These are phyloP conservation scores for Talaromyces sp. DNA, from an alignment of 2,329 filamentous ascomycete genomes.

Conservation along the genomic window DNA sequence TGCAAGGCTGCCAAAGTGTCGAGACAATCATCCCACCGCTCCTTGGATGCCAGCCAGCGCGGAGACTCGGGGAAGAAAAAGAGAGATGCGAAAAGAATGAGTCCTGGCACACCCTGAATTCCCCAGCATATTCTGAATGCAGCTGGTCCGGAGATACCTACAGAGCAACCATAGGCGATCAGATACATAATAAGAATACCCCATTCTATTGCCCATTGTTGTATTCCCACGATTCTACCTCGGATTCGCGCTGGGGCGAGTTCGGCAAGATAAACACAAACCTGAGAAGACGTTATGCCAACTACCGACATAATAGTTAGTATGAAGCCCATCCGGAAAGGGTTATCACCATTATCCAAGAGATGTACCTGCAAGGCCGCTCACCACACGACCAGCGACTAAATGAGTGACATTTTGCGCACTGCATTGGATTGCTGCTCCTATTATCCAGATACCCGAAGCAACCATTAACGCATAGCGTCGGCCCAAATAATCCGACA, in stretches of 20 bases:
- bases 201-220: constrained; percentile 42
- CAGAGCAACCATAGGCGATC: constrained; percentile 33
- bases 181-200: constrained; percentile 41
- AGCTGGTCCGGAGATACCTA: constrained; percentile 31
- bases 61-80: constrained; percentile 51
- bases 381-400: constrained; percentile 47
- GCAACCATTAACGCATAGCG: constrained; percentile 37
- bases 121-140: constrained; percentile 59
- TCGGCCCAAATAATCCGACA: constrained; percentile 32
- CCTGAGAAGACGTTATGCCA: constrained; percentile 39
- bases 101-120: constrained; percentile 54
- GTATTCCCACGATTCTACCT: constrained; percentile 38
- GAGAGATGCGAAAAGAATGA: constrained; percentile 50
- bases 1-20: constrained; percentile 53
- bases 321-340: neutral
- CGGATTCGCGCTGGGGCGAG: constrained; percentile 37
- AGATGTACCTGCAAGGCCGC: constrained; percentile 24
- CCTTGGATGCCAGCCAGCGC: constrained; percentile 55
- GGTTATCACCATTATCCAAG: no score
- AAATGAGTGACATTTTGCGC: constrained; percentile 28
- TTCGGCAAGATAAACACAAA: constrained; percentile 40
- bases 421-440: constrained; percentile 26
- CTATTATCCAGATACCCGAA: constrained; percentile 27
- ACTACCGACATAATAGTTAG: constrained; percentile 23
- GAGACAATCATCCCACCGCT: constrained; percentile 50